Evolutionary conservation across 345 rosid genomes (phyloP).

Genomic region (Luvunga scandens): DNA sequence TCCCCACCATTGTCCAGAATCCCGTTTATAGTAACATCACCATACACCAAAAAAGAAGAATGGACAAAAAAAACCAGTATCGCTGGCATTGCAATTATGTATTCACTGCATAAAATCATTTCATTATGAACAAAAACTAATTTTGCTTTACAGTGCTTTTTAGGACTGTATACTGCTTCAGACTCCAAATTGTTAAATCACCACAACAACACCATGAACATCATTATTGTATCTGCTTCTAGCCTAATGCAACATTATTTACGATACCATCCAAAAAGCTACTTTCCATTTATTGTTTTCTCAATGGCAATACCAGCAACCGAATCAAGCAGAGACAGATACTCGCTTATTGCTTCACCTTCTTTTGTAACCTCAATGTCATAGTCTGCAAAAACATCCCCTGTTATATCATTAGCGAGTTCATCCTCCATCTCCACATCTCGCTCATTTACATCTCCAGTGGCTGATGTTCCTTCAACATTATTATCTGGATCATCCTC

Average conservation of each 20-base stretch:
- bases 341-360: slow-evolving; percentile 73
- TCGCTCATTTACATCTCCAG: slow-evolving; percentile 32
- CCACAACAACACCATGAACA: background rate
- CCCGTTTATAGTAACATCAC: background rate
- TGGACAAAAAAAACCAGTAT: too few relatives aligned
- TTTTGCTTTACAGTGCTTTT: background rate
- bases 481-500: slow-evolving; percentile 9
- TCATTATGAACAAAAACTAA: background rate
- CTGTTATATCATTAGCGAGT: slow-evolving; percentile 54
- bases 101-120: background rate
- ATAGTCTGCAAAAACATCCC: slow-evolving; percentile 65
- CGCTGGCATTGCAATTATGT: background rate
- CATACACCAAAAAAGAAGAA: background rate
- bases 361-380: slow-evolving; percentile 68
- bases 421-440: slow-evolving; percentile 80
- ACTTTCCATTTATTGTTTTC: background rate
- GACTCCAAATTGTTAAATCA: background rate
- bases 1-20: too few relatives aligned
- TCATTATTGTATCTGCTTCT: background rate
- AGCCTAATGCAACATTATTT: background rate
- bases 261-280: slow-evolving; percentile 6
- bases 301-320: slow-evolving; percentile 22
- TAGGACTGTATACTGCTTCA: background rate
- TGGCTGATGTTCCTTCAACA: slow-evolving; percentile 13
- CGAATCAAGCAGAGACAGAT: slow-evolving; percentile 55